Evolutionary conservation across 352 stramenopile genomes (phyloP), one percentile per base, ranked within the genome.

Genomic region (Pythium sp.): DNA sequence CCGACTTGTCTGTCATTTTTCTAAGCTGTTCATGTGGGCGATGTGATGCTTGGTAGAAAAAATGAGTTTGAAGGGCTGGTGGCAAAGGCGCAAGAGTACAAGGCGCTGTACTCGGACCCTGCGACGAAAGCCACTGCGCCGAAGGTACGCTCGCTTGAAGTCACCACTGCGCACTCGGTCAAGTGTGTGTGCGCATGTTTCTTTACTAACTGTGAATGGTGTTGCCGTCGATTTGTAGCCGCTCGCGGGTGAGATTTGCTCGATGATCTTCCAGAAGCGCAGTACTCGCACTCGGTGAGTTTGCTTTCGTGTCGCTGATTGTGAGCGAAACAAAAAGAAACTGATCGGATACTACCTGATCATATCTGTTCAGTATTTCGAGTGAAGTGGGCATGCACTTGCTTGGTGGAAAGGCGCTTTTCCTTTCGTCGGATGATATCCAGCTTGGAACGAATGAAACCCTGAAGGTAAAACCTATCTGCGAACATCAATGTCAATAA

Each of bases 381-480:
- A 97, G 90, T 14, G 96, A 99, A 83, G 98, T 98, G 24, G 97
- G 97, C 28, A 99, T 99, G 93, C 86, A 92, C 58, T 66, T 98
- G 62, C 84, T 99, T 14, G 97, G 98, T 57, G 98, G 97, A 32
- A 96, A 98, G 63, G 93, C 93, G 30, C 86, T 99, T 5, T 99
- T 99, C 78, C 89, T 99, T 11, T 98, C 94, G 9, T 97, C 94
- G 7, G 94, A 97, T 28, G 98, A 99, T 79, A 99, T 99, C 73
- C 97, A 99, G 78, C 78, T 99, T 26, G 97, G 97, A 63, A 95
- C 98, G 66, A 99, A 99, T 72, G 97, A 99, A 84, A 94, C 91
- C 24, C 82, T 99, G 38, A 97, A 96, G 71, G 69, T 73, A 28
- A 57, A 57, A 26, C 24, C 24, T 26, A 26, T 26, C 24, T 26